Base-by-base conservation (phyloP, 768 basidiomycete species). In the Amanita molliuscula region DNA sequence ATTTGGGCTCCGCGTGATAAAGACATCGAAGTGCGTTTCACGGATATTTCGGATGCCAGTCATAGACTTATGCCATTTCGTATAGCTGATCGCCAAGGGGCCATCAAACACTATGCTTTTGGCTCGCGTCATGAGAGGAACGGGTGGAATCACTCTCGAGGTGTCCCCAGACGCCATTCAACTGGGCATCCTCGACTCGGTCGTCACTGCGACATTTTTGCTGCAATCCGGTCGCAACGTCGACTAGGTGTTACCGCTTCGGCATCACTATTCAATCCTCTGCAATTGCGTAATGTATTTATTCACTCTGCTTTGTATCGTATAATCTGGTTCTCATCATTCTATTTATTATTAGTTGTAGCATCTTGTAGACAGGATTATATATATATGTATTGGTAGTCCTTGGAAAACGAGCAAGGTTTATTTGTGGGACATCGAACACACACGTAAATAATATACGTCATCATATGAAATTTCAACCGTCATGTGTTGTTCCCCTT, bases 161-260 rank as follows among this genome's bases (percentile, higher is more conserved):
- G 59, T 85, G 50, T 77, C 78, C 2, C 62, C 73, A 1, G 72
- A 77, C 38, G 79, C 77, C 11, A 63, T 82, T 28, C 73, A 78
- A 50, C 65, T 73, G 6, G 74, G 73, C 13, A 69, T 85, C 15
- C 65, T 82, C 4, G 76, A 83, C 20, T 59, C 69, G 6, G 62
- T 68, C 50, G 58, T 83, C 23, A 67, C 77, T 8, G 79, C 77
- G 0, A 70, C 77, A 0, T 56, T 77, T 4, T 65, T 84, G 20
- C 65, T 84, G 38, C 77, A 76, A 51, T 79, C 70, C 44, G 82
- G 82, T n/a, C 75, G 73, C 49, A 77, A 68, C 62, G 77, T 85
- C 20, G 82, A 83, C 55, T 84, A 57, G 58, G 20, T 18, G 40
- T 23, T 6, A 25, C 25, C 28, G n/a, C 36, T 16, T 37, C 36